phyloP scores from a whole-genome alignment of 2,329 filamentous ascomycete genomes.

The Claviceps arundinis region DNA sequence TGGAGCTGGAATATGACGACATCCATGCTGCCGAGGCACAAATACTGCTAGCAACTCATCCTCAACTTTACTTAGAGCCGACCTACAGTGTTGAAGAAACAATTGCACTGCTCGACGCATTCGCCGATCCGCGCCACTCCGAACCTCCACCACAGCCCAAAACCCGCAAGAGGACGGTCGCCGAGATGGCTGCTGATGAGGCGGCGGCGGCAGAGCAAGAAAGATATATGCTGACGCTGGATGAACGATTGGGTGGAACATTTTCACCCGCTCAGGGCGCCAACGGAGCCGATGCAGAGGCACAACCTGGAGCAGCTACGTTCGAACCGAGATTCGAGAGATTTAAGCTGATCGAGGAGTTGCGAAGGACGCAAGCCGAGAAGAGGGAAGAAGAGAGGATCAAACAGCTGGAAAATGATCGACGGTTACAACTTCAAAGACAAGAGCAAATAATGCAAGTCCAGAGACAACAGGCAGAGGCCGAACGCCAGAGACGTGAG shows the following conservation, averaged over 20 bases:
- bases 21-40: constrained; percentile 64
- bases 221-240: constrained; percentile 82
- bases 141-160: constrained; percentile 71
- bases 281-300: constrained; percentile 54
- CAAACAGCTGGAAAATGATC: constrained; percentile 47
- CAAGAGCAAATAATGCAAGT: constrained; percentile 29
- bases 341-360: constrained; percentile 83
- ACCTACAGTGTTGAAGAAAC: constrained; percentile 56
- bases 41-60: constrained; percentile 58
- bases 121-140: constrained; percentile 66
- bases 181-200: constrained; percentile 90
- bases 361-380: constrained; percentile 64
- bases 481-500: constrained; percentile 27
- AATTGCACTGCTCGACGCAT: constrained; percentile 55
- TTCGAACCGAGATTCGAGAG: constrained; percentile 81
- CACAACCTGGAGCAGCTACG: constrained; percentile 53
- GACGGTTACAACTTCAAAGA: constrained; percentile 34
- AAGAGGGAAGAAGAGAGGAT: constrained; percentile 64
- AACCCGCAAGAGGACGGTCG: constrained; percentile 81
- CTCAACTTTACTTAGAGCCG: constrained; percentile 65
- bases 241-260: constrained; percentile 61
- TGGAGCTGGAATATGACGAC: constrained; percentile 63
- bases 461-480: constrained; percentile 31
- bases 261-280: constrained; percentile 43
- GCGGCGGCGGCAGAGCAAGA: constrained; percentile 80